These are phyloP conservation scores for Ophiobolus disseminans DNA, from an alignment of 2,329 filamentous ascomycete species.

Conservation along the genomic window DNA sequence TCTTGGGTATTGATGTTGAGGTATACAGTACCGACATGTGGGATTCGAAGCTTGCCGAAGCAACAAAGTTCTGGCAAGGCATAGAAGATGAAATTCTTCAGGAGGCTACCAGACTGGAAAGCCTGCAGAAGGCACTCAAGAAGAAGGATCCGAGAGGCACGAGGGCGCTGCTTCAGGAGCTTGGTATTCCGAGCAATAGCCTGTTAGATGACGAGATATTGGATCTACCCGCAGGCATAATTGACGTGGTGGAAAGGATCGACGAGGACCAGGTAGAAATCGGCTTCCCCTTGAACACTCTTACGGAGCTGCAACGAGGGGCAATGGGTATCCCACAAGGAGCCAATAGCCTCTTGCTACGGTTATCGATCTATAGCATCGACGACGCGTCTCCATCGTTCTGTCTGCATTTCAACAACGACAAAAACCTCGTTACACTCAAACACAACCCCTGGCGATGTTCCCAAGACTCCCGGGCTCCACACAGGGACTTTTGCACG, in stretches of 20 bases:
- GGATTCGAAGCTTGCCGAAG: conserved; percentile 20
- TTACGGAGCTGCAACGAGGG: conserved; percentile 32
- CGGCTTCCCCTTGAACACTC: conserved; percentile 30
- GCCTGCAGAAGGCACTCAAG: conserved; percentile 31
- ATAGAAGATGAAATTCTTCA: conserved; percentile 29
- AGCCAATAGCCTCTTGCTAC: conserved; percentile 33
- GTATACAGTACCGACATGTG: conserved; percentile 15
- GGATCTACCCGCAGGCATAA: conserved; percentile 26
- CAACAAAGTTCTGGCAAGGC: conserved; percentile 25
- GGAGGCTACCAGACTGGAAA: conserved; percentile 32
- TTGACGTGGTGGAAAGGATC: conserved; percentile 33
- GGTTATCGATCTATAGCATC: conserved; percentile 23
- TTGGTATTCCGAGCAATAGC: conserved; percentile 31
- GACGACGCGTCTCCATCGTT: conserved; percentile 23
- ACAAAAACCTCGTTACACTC: conserved; percentile 14
- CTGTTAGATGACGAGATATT: conserved; percentile 38
- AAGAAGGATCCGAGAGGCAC: conserved; percentile 36
- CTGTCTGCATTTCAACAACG: conserved; percentile 39
- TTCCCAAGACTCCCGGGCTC: conserved; percentile 13
- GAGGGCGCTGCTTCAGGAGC: conserved; percentile 25
- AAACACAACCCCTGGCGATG: conserved; percentile 31
- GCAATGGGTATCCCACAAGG: conserved; percentile 32
- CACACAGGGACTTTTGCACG: conserved; percentile 27
- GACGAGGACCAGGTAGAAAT: conserved; percentile 36
- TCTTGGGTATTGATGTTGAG: conserved; percentile 23